Conservation (phyloP, 805 yeast genomes). For the Suhomyces tanzawaensis region DNA sequence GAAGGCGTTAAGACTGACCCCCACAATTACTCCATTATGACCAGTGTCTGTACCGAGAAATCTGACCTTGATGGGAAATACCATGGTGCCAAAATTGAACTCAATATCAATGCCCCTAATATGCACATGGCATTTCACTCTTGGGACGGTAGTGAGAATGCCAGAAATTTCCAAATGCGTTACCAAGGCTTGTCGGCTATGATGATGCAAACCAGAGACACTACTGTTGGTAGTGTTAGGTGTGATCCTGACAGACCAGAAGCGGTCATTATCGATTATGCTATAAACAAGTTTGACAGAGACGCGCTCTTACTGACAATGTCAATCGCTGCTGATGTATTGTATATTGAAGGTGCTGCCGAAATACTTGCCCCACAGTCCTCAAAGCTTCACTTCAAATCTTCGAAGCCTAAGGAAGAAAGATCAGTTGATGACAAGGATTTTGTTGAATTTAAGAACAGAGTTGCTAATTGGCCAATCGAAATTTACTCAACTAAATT, state of each 20-base stretch:
- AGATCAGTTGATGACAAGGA: slow-evolving; percentile 16
- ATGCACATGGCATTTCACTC: slow-evolving; percentile 16
- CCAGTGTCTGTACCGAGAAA: slow-evolving; percentile 17
- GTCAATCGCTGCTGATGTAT: slow-evolving; percentile 17
- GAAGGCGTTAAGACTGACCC: slow-evolving; percentile 15
- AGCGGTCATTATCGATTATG: slow-evolving; percentile 14
- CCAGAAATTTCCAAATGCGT: slow-evolving; percentile 13
- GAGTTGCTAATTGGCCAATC: slow-evolving; percentile 8
- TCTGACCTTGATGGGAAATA: slow-evolving; percentile 21
- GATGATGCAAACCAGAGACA: slow-evolving; percentile 19
- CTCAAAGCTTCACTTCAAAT: slow-evolving; percentile 11
- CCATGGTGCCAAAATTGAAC: slow-evolving; percentile 21
- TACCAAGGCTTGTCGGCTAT: slow-evolving; percentile 15
- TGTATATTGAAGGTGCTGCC: slow-evolving; percentile 21
- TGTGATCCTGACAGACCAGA: slow-evolving; percentile 13
- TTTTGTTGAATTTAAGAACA: slow-evolving; percentile 15
- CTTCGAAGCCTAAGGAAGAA: slow-evolving; percentile 15
- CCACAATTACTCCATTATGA: slow-evolving; percentile 17
- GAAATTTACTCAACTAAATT: slow-evolving; percentile 12
- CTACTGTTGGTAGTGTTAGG: slow-evolving; percentile 15
- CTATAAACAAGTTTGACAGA: slow-evolving; percentile 16
- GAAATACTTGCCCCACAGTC: slow-evolving; percentile 16
- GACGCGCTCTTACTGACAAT: slow-evolving; percentile 13
- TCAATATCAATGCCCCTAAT: slow-evolving; percentile 17
- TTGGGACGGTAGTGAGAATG: slow-evolving; percentile 14